Base-by-base conservation (phyloP, 805 yeast species). In the Saccharomycopsis babjevae region DNA sequence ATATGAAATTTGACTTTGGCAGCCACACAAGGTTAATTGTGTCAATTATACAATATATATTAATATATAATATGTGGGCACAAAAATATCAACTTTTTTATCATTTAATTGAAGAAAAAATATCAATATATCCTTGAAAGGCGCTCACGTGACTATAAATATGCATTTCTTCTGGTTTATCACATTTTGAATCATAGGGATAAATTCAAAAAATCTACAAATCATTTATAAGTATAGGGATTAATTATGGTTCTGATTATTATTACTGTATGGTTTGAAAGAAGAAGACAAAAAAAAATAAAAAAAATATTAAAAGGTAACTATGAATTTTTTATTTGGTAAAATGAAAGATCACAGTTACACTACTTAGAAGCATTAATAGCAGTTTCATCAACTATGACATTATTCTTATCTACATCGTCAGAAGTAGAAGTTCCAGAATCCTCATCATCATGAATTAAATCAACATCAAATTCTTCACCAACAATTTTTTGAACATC, bases 401-500 rank as follows among this genome's bases (percentile, higher is more conserved):
- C 32, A 16, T 46, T 46, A 22, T 46, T 46, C 32, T 46, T 46
- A 11, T 46, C 28, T 46, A 10, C n/a, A 10, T 16, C 32, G 5
- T 6, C 16, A 46, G 32, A 46, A 46, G 52, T n/a, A 25, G n/a
- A 10, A 22, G 28, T 22, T 7, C 15, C 52, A 1, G 52, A 46
- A 22, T 46, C 32, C 4, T 54, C 58, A 15, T 59, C 62, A 34
- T 54, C 59, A 58, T 58, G 34, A 28, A 46, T 46, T 25, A 59
- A 59, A 18, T 56, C 59, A 52, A 79, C 69, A 63, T 77, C 76
- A 69, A 85, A 75, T 64, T 80, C 84, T 67, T 79, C 76, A 54
- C 81, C 81, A 59, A 88, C 84, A 68, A 79, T 78, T 65, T 78
- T 77, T 71, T 86, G 93, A 59, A 84, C 79, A 72, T 84, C 78